Evolutionary conservation across 306 rosid genomes (phyloP).

Genomic region (Cotoneaster glaucophyllus): DNA sequence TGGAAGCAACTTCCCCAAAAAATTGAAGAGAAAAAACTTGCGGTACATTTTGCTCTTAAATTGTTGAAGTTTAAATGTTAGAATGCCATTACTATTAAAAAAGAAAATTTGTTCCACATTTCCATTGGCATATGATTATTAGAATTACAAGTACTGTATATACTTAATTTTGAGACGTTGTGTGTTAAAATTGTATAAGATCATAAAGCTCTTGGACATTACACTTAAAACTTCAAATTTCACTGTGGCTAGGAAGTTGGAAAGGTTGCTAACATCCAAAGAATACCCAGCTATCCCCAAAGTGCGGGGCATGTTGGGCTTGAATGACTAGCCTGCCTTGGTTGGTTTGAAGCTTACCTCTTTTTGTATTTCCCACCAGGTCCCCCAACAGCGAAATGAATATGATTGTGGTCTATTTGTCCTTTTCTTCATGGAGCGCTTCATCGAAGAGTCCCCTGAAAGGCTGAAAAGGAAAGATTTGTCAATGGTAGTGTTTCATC

Average conservation of each 20-base stretch:
- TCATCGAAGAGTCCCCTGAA: conserved; percentile 69
- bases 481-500: conserved; percentile 46
- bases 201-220: neutral
- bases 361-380: conserved; percentile 46
- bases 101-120: no score
- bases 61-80: neutral
- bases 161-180: neutral
- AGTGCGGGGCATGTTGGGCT: neutral
- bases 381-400: conserved; percentile 91
- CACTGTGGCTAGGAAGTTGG: neutral
- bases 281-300: neutral
- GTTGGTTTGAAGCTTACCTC: neutral
- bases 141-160: neutral
- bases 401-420: conserved; percentile 95
- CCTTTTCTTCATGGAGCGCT: conserved; percentile 74
- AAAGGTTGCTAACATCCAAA: neutral
- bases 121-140: no score
- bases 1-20: conserved; percentile 71
- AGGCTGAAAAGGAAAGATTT: conserved; percentile 68
- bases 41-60: conserved; percentile 31
- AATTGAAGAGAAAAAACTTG: conserved; percentile 44
- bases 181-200: neutral
- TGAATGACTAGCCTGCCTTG: neutral
- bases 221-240: neutral
- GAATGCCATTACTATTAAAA: neutral